Evolutionary conservation across 208 protist species (phyloP), one percentile per base, ranked within the genome.

Genomic region (Blechomonas ayalai): DNA sequence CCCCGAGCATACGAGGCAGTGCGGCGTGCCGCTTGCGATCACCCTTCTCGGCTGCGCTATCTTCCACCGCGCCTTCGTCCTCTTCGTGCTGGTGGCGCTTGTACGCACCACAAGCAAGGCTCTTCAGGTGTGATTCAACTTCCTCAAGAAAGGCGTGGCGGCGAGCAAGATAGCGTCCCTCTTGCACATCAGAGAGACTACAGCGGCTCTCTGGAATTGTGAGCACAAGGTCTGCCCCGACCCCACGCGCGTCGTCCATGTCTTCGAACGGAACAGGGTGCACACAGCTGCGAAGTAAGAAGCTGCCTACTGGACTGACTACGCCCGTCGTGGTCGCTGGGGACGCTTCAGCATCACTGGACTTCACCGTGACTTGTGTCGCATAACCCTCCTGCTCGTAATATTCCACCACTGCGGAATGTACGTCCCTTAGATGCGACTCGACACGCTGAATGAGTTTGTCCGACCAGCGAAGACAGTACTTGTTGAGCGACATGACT

Each of bases 391-490:
- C n/a, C 13, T 47, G 31, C 24, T 69, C 52, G 66, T 85, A 91
- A 51, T 85, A 82, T 59, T 82, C 61, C 4, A 67, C 7, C 15
- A 87, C 28, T n/a, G 50, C 65, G 5, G 55, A 53, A 45, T 91
- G 78, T n/a, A 91, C 39, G 53, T 88, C 74, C 40, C 66, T 71
- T 29, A 87, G 61, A 43, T 76, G 74, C 20, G 69, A 41, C 53
- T 87, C 74, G n/a, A 85, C 76, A 9, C 66, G 69, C 28, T 39
- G 24, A 38, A 91, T 88, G 35, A 87, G 72, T 10, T 48, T 22
- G 42, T 88, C 79, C 2, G 78, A 86, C 82, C 82, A 91, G 22
- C 56, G 57, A 32, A 91, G 31, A 38, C 73, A 77, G 55, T 91
- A 91, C 34, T 67, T 55, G n/a, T 74, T 67, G 27, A 86, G 38